A percentile compares a stretch with the other conserved stretches of the same genome.
Conservation (phyloP, 2,329 filamentous ascomycete species). For the Arthrinium phaeospermum region DNA sequence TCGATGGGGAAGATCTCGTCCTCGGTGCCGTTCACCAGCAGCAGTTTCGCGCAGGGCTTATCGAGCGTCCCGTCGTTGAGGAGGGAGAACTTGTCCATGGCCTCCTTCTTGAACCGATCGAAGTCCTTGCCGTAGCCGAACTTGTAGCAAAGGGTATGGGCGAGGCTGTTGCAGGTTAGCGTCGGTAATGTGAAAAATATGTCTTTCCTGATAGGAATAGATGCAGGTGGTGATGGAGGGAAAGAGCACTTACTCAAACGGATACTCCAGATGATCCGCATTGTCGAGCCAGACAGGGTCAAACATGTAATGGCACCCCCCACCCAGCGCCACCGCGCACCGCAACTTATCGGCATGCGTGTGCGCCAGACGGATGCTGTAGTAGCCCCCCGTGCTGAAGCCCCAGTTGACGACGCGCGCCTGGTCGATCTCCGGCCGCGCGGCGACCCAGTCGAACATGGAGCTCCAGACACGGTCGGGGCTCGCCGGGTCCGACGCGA, state of each 20-base stretch:
- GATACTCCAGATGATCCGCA: conserved; percentile 63
- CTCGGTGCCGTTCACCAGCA: conserved; percentile 62
- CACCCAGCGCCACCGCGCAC: conserved; percentile 59
- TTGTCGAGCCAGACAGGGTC: conserved; percentile 56
- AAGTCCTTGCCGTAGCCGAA: conserved; percentile 36
- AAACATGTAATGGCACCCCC: conserved; percentile 65
- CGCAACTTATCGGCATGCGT: conserved; percentile 58
- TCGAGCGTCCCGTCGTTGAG: conserved; percentile 61
- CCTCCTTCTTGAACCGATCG: conserved; percentile 39
- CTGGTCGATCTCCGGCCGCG: conserved; percentile 53
- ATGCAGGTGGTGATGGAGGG: not conserved
- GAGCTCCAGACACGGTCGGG: conserved; percentile 60
- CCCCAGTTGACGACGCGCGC: conserved; percentile 58
- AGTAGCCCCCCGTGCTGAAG: conserved; percentile 64
- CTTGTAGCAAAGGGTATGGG: conserved; percentile 37
- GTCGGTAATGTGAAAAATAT: too few species aligned
- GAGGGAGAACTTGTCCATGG: conserved; percentile 54
- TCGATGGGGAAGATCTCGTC: conserved; percentile 69
- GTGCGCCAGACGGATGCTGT: conserved; percentile 61
- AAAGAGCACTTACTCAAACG: conserved; percentile 52
- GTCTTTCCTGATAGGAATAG: too few species aligned
- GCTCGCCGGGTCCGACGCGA: conserved; percentile 48
- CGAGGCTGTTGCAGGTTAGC: conserved; percentile 28
- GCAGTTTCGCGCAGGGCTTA: conserved; percentile 50
- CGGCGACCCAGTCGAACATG: conserved; percentile 59